These are phyloP conservation scores for Arxiozyma slooffiae DNA, from an alignment of 1,139 yeast genomes.

Conservation along the genomic window DNA sequence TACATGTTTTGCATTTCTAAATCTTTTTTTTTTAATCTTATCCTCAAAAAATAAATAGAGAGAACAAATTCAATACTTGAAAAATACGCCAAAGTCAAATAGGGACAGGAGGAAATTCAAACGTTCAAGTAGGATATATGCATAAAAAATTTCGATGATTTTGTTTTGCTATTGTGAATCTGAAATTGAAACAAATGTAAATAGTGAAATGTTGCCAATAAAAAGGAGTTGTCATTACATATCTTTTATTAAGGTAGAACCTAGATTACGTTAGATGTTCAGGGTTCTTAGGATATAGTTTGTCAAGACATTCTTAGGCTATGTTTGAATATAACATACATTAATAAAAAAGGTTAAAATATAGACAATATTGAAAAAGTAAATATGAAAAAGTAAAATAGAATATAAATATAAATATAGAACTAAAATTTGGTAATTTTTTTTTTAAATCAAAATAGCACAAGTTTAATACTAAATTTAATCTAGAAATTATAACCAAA, in stretches of 20 bases:
- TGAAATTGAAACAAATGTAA: background rate
- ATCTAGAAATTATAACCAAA: background rate
- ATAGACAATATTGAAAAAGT: background rate
- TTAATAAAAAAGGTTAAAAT: no score
- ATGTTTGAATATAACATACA: no score
- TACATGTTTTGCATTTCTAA: conserved; percentile 3
- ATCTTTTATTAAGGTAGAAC: background rate
- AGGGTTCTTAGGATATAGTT: background rate
- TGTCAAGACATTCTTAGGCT: no score
- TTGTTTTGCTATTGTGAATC: no score
- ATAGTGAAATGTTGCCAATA: background rate
- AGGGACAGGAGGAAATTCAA: background rate
- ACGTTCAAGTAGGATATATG: background rate
- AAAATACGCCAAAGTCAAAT: background rate
- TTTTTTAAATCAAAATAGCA: background rate
- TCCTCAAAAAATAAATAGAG: background rate
- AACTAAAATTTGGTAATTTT: background rate
- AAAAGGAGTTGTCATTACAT: background rate
- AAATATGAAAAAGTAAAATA: no score
- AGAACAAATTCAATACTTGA: background rate
- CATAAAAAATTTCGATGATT: no score
- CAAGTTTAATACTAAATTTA: background rate
- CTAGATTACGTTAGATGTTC: background rate
- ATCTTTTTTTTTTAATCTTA: background rate
- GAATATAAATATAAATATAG: background rate